Evolutionary conservation across 352 stramenopile genomes (phyloP), one percentile per base, ranked within the genome.

Genomic region (Phytophthora cactorum): DNA sequence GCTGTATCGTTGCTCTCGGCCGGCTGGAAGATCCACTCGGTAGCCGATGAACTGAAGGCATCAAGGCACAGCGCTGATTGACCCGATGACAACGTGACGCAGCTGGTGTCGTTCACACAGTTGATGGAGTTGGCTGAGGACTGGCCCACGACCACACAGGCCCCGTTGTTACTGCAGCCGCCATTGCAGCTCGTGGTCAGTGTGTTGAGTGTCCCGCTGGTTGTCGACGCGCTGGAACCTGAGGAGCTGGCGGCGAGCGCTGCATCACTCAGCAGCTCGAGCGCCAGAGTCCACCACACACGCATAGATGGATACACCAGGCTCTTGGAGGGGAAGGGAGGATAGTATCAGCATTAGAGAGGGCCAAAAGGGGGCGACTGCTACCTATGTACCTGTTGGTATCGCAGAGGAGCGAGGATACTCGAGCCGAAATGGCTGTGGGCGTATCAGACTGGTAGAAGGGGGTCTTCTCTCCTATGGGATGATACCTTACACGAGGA

Each of bases 121-220:
- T 91, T 78, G 72, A 93, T 90, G 44, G 60, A 52, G 56, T 84
- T 88, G 15, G 66, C 57, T 27, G 79, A 84, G 25, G 82, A 85
- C 58, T 85, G 70, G 2, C 85, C 85, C 28, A 93, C 72, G 32
- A 93, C 66, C 17, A 91, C 81, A 53, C 85, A 93, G 8, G 81
- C 77, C n/a, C 75, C 66, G 70, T 82, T 83, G 46, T 60, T 69
- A 66, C 76, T 79, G 59, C 85, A 93, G 43, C 74, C 82, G 50
- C 85, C 85, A 54, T 86, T 90, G 68, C 85, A 93, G 60, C 81
- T 90, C 47, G 85, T 93, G 38, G 82, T 91, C 44, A 93, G 69
- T 51, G 82, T 91, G 70, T 91, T 93, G 60, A 87, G 79, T 39
- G 73, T 75, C 7, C 63, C 62, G 38, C 56, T 76, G 28, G 38